Base-by-base conservation (phyloP, 805 yeast species). In the Candida jianshihensis region DNA sequence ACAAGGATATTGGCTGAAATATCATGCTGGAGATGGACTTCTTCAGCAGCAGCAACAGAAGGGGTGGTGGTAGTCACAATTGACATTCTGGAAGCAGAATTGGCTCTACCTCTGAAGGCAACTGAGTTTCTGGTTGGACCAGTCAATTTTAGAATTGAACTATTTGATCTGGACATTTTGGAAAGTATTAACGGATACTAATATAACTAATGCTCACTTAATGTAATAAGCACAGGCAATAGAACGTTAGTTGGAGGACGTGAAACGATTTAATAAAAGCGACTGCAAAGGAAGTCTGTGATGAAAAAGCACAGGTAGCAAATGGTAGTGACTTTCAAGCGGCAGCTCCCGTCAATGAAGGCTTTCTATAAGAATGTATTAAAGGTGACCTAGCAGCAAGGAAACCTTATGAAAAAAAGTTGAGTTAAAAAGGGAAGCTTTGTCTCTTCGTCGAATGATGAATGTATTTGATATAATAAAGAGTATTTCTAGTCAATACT, bases 321-420 rank as follows among this genome's bases (percentile, higher is more conserved):
- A 34, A 19, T 15, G 22, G 24, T 20, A 17, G 39, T 18, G 41
- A 42, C 53, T 35, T 26, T 51, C 70, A 67, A 57, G 70, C 73
- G 73, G 73, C 73, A 67, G 73, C 73, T 67, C 73, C 62, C 73
- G 73, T 24, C 20, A 17, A 15, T 14, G 6, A 15, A 31, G 17
- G n/a, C n/a, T n/a, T 5, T 12, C 14, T 14, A 15, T 12, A 26
- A 26, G 11, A n/a, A n/a, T n/a, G n/a, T n/a, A n/a, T n/a, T n/a
- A n/a, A n/a, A n/a, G n/a, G n/a, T n/a, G n/a, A n/a, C n/a, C n/a
- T n/a, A n/a, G n/a, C n/a, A n/a, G n/a, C n/a, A n/a, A n/a, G n/a
- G n/a, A n/a, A n/a, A n/a, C n/a, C n/a, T n/a, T n/a, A n/a, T n/a
- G n/a, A n/a, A 26, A 26, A 26, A 26, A 11, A 14, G 30, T 6